Conservation (phyloP, 164 flowering plant species). For the Tetrastigma voinierianum region DNA sequence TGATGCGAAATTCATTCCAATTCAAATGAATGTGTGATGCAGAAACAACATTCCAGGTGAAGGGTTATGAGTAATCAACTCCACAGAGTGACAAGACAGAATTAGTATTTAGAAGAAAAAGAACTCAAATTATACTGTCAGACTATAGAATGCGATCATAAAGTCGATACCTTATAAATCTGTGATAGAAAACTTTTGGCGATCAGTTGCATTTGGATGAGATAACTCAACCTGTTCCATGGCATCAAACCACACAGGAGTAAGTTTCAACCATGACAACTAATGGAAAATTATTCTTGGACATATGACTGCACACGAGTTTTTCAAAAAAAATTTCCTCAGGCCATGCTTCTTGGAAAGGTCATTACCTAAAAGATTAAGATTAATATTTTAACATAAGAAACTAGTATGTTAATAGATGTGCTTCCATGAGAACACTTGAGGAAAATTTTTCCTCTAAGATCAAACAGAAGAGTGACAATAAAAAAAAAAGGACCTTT, state of each 20-base stretch:
- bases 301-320: not conserved
- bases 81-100: not conserved
- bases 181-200: constrained; percentile 96
- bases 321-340: not conserved
- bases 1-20: too few species aligned
- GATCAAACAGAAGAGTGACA: not conserved
- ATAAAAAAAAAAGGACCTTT: too few species aligned
- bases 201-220: constrained; percentile 83
- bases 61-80: not conserved
- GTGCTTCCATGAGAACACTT: not conserved
- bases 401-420: not conserved
- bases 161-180: constrained; percentile 78
- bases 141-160: too few species aligned
- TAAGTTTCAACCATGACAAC: not conserved
- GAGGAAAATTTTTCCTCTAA: not conserved
- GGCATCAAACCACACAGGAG: not conserved
- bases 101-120: too few species aligned
- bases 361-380: not conserved
- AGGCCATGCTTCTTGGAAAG: not conserved
- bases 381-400: not conserved
- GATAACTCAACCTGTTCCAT: constrained; percentile 86
- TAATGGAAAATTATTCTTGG: not conserved
- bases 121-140: too few species aligned
- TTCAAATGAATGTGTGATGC: not conserved
- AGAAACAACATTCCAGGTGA: not conserved